Base-by-base conservation (phyloP, 345 rosid genomes). In the Crucihimalaya himalaica region DNA sequence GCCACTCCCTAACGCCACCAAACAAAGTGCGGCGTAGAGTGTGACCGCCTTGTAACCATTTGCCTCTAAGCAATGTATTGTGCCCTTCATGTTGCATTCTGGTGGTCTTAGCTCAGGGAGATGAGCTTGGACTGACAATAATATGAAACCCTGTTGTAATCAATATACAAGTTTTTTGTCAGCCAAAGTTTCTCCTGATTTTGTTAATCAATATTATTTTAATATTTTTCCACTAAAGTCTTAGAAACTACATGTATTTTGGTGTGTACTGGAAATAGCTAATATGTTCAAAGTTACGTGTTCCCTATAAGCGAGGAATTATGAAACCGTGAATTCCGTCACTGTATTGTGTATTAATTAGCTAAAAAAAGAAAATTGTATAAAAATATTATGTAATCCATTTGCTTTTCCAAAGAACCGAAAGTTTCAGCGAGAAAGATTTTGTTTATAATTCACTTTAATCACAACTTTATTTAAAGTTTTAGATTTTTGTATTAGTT, bases 1-100 rank as follows among this genome's bases (percentile, higher is more conserved):
- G 37, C 99, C 99, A 62, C 97, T 95, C n/a, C 99, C 99, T 48
- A 92, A 46, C 5, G 99, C 99, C 66, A 95, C 93, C 64, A 95
- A 78, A 68, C 87, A 87, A 9, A 95, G 87, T 39, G 97, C 92
- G 8, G 83, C 78, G 63, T 83, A 92, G 66, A 95, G 86, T 48
- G 91, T 86, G 46, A 78, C 58, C 1, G 89, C 85, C 66, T 87
- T 70, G 72, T 83, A 85, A 7, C 97, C 97, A 32, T 82, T 83
- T 45, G 93, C 97, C 55, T 95, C 93, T 39, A 12, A 2, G 53
- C 99, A 95, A 19, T 70, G 71, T n/a, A 7, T 40, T 19, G 74
- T 75, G 29, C 47, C 37, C 31, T 68, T 48, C 87, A 87, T 85
- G 82, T 83, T 69, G 79, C 97, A 94, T 31, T 73, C 42, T 3